Evolutionary conservation across 805 yeast genomes (phyloP).

Genomic region (Zygoascus ofunaensis): DNA sequence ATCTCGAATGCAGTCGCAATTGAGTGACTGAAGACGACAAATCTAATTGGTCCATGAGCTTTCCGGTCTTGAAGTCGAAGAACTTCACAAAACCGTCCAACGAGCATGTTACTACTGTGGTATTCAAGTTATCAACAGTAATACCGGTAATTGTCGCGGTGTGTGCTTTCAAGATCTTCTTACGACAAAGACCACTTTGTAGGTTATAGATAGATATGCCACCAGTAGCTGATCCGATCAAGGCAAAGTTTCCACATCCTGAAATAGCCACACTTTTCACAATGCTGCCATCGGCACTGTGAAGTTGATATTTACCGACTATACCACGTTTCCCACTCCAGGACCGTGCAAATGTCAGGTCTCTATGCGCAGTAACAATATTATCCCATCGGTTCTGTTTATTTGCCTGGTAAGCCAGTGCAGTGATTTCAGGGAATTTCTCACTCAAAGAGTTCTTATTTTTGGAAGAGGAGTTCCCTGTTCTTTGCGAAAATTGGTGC

Average conservation of each 20-base stretch:
- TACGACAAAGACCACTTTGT: slow-evolving; percentile 81
- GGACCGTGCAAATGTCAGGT: slow-evolving; percentile 74
- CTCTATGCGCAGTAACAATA: slow-evolving; percentile 78
- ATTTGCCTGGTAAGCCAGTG: slow-evolving; percentile 62
- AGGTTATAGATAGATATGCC: slow-evolving; percentile 77
- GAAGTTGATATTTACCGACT: slow-evolving; percentile 63
- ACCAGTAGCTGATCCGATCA: slow-evolving; percentile 84
- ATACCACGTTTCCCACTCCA: slow-evolving; percentile 79
- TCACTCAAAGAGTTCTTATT: slow-evolving; percentile 41
- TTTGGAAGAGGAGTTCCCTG: slow-evolving; percentile 20
- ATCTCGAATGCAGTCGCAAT: slow-evolving; percentile 67
- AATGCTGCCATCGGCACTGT: slow-evolving; percentile 67
- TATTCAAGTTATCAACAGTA: slow-evolving; percentile 82
- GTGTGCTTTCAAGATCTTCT: slow-evolving; percentile 43
- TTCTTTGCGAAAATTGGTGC: slow-evolving; percentile 80
- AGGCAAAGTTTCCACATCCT: slow-evolving; percentile 89
- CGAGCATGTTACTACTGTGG: slow-evolving; percentile 77
- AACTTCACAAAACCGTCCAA: slow-evolving; percentile 85
- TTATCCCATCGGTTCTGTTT: slow-evolving; percentile 92
- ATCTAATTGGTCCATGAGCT: slow-evolving; percentile 54
- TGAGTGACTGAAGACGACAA: slow-evolving; percentile 71
- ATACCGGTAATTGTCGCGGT: slow-evolving; percentile 73
- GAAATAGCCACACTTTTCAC: slow-evolving; percentile 74
- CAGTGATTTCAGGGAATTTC: slow-evolving; percentile 67
- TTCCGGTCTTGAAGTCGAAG: slow-evolving; percentile 69